These are phyloP conservation scores for Puccinia polysora DNA, from an alignment of 1,284 basidiomycete genomes.

Conservation along the genomic window DNA sequence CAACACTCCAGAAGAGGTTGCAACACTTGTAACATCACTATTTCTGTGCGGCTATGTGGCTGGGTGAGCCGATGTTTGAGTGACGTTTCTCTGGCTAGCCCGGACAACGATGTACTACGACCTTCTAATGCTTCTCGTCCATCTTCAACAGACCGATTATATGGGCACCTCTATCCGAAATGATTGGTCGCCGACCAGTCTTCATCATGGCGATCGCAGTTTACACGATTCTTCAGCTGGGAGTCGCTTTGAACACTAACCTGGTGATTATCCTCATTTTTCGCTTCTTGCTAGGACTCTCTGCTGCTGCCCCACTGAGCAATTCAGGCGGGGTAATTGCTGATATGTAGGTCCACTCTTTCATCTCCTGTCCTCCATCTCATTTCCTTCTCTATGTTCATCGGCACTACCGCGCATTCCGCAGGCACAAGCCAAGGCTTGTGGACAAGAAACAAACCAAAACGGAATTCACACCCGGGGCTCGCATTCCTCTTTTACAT, in stretches of 20 bases:
- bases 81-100: too few species aligned
- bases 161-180: slow-evolving; percentile 61
- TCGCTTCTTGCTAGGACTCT: slow-evolving; percentile 66
- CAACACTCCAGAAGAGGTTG: neutral
- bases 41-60: slow-evolving; percentile 38
- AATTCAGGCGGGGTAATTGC: slow-evolving; percentile 64
- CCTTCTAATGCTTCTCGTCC: neutral
- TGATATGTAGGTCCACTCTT: slow-evolving; percentile 58
- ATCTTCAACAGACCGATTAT: slow-evolving; percentile 3
- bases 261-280: slow-evolving; percentile 63
- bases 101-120: too few species aligned
- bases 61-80: slow-evolving; percentile 3
- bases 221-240: slow-evolving; percentile 63
- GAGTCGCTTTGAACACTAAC: slow-evolving; percentile 63
- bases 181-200: slow-evolving; percentile 62
- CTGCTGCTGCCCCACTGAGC: slow-evolving; percentile 65
- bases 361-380: neutral
- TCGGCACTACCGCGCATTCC: neutral
- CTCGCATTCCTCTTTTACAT: too few species aligned
- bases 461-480: too few species aligned
- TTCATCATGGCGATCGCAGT: slow-evolving; percentile 58
- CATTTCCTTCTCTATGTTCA: neutral
- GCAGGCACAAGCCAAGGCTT: too few species aligned
- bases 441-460: too few species aligned
- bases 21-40: slow-evolving; percentile 27